Conservation (phyloP, 73 alveolate species). For the Urostyla sp. region DNA sequence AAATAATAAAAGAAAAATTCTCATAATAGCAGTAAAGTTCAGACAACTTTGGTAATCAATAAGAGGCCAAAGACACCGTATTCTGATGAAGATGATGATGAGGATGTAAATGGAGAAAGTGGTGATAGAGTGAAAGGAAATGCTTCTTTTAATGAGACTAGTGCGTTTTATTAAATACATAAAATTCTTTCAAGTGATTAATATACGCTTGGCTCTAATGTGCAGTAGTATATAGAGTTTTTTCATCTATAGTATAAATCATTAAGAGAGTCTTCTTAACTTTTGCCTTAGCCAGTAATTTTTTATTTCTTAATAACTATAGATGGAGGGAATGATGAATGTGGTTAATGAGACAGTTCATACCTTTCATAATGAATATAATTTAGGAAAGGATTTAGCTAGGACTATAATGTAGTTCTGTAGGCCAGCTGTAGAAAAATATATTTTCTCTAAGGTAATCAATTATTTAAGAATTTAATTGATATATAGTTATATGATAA, state of each 20-base stretch:
- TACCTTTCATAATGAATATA: conserved; percentile 66
- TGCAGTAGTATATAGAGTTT: conserved; percentile 50
- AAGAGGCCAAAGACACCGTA: not conserved
- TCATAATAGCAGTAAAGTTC: not conserved
- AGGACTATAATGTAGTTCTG: conserved; percentile 72
- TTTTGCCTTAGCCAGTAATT: conserved; percentile 72
- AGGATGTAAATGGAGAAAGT: conserved; percentile 14
- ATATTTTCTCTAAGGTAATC: conserved; percentile 57
- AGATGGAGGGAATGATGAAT: conserved; percentile 59
- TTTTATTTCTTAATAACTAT: not conserved
- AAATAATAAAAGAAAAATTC: not conserved
- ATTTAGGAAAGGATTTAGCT: conserved; percentile 57
- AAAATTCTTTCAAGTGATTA: conserved; percentile 72
- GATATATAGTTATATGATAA: conserved; percentile 56
- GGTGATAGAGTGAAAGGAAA: conserved; percentile 16
- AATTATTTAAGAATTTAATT: not conserved
- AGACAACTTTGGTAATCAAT: not conserved
- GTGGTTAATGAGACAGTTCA: conserved; percentile 68
- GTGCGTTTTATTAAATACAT: conserved; percentile 68
- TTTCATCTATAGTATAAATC: conserved; percentile 61
- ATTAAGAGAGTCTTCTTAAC: conserved; percentile 58
- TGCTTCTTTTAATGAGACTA: conserved; percentile 10
- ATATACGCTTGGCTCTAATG: conserved; percentile 73
- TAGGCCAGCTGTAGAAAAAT: conserved; percentile 77
- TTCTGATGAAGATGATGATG: not conserved